phyloP scores from a whole-genome alignment of 2,329 filamentous ascomycete species.

The Cladosporium sp. region DNA sequence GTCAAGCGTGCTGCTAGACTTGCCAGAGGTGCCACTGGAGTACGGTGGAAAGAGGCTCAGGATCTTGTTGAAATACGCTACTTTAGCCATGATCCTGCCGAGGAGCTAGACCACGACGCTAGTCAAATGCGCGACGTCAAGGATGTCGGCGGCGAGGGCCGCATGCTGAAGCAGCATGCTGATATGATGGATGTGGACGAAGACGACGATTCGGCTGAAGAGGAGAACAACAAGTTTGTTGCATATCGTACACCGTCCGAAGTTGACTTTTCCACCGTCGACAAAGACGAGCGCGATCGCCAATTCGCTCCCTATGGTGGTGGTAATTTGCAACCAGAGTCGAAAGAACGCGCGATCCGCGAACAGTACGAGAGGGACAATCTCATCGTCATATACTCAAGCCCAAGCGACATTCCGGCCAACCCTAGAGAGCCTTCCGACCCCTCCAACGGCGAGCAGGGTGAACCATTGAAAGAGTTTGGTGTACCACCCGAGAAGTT shows the following conservation, averaged over 20 bases:
- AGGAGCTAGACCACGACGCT: constrained; percentile 63
- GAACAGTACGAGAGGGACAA: constrained; percentile 43
- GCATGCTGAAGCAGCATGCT: constrained; percentile 57
- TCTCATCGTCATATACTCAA: constrained; percentile 45
- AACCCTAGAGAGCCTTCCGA: constrained; percentile 44
- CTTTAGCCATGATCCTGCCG: constrained; percentile 68
- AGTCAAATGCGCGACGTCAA: constrained; percentile 68
- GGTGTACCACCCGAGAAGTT: constrained; percentile 33
- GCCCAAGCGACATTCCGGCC: constrained; percentile 42
- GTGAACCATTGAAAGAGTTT: constrained; percentile 31
- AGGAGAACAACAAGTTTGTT: constrained; percentile 46
- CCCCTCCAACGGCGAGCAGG: constrained; percentile 29
- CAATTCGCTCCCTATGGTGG: constrained; percentile 46
- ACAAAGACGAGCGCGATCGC: constrained; percentile 37
- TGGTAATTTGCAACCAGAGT: constrained; percentile 36
- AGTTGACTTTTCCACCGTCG: constrained; percentile 43
- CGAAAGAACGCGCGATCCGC: constrained; percentile 41
- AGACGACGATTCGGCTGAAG: constrained; percentile 53
- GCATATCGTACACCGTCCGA: constrained; percentile 40
- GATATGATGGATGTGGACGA: constrained; percentile 64
- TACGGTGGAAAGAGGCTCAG: constrained; percentile 65
- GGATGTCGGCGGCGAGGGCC: constrained; percentile 63
- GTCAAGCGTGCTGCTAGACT: constrained; percentile 68
- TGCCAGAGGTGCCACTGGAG: constrained; percentile 63
- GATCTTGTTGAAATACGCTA: constrained; percentile 63